Percentiles rank a stretch among this genome's conserved stretches.
Evolutionary conservation across 345 rosid genomes (phyloP).

Genomic region (Linum trigynum): DNA sequence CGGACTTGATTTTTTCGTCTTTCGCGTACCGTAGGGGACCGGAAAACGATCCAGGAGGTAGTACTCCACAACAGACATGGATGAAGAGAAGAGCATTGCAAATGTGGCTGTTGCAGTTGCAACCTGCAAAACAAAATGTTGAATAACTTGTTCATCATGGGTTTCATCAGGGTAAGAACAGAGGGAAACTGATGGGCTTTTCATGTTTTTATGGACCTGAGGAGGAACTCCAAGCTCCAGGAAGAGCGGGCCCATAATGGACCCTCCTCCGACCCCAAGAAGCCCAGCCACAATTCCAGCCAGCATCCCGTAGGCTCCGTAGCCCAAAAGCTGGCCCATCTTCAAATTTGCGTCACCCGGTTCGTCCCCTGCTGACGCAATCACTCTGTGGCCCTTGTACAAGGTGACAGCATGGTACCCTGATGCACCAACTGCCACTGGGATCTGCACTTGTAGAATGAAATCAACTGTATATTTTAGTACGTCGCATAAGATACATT

Average conservation of each 20-base stretch:
- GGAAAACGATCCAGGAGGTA: conserved; percentile 1
- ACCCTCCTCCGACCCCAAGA: conserved; percentile 6
- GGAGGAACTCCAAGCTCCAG: conserved; percentile 11
- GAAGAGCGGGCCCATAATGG: conserved; percentile 7
- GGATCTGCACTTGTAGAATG: neutral
- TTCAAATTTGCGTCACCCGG: neutral
- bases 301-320: conserved; percentile 2
- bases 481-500: too few species aligned
- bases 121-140: conserved; percentile 8
- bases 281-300: conserved; percentile 6
- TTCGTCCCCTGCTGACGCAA: neutral
- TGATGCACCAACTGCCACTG: conserved; percentile 2
- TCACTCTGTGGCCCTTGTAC: conserved; percentile 3
- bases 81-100: conserved; percentile 5
- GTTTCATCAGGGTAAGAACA: neutral
- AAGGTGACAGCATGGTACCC: neutral
- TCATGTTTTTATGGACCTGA: neutral
- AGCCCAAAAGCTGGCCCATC: neutral
- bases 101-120: conserved; percentile 4
- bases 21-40: neutral
- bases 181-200: neutral
- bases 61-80: conserved; percentile 7
- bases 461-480: too few species aligned
- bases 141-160: neutral
- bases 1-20: too few species aligned